Conservation (phyloP, 371 early-diverging fungal genomes). For the Mucor ambiguus region DNA sequence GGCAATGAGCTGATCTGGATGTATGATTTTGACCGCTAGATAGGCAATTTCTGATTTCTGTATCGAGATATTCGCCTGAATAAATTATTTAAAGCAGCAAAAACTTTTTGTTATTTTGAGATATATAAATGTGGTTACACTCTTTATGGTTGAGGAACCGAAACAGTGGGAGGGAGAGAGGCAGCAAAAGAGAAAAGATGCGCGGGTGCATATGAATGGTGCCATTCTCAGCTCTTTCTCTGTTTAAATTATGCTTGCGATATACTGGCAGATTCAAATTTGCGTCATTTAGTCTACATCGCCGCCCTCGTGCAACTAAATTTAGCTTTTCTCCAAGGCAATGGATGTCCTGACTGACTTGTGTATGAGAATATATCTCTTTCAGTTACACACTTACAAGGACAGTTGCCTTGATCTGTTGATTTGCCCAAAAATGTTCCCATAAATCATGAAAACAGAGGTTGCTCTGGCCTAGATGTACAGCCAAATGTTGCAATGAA, state of each 20-base stretch:
- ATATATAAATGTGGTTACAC: neutral
- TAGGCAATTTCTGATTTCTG: neutral
- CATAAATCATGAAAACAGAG: neutral
- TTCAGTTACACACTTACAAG: neutral
- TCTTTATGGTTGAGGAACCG: neutral
- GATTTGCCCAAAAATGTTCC: neutral
- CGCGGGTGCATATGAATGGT: slow-evolving; percentile 1
- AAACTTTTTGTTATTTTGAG: neutral
- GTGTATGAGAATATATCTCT: neutral
- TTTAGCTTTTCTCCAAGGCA: neutral
- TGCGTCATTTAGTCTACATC: neutral
- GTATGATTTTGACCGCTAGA: neutral
- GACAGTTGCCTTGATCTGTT: neutral
- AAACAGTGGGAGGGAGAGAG: neutral
- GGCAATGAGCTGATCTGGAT: neutral
- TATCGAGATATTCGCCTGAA: neutral
- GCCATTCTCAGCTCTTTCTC: neutral
- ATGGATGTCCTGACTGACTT: neutral
- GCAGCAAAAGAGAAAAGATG: neutral
- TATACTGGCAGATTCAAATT: neutral
- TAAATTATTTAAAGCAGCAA: neutral
- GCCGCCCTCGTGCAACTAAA: neutral
- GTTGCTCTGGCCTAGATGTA: neutral
- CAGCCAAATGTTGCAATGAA: neutral
- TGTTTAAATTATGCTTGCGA: neutral